A percentile compares a stretch with the other conserved stretches of the same genome.
Evolutionary conservation across 768 basidiomycete genomes (phyloP).

Genomic region (Lentinula edodes): DNA sequence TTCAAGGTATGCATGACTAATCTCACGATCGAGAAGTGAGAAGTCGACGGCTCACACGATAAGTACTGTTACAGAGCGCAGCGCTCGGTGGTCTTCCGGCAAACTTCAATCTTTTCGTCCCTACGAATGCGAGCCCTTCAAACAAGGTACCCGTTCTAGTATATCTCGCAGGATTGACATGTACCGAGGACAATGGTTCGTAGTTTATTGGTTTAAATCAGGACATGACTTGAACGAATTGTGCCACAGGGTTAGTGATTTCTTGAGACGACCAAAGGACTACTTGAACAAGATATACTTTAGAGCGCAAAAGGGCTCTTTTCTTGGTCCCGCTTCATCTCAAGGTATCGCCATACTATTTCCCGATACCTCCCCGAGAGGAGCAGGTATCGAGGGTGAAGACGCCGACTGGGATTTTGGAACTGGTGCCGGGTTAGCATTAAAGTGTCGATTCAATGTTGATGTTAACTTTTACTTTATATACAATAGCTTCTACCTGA

Average conservation of each 20-base stretch:
- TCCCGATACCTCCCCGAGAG: constrained; percentile 94
- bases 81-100: constrained; percentile 66
- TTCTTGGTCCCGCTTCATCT: constrained; percentile 78
- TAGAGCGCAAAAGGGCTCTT: constrained; percentile 91
- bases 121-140: constrained; percentile 42
- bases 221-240: background rate
- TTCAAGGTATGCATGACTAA: constrained; percentile 56
- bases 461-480: background rate
- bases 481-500: constrained; percentile 65
- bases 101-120: constrained; percentile 87
- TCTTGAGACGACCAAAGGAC: background rate
- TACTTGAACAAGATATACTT: background rate
- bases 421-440: constrained; percentile 67
- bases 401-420: constrained; percentile 87
- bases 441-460: too few relatives aligned
- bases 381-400: constrained; percentile 82
- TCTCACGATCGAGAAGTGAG: background rate
- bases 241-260: background rate
- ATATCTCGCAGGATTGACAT: constrained; percentile 86
- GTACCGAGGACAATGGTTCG: constrained; percentile 85
- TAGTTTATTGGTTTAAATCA: background rate
- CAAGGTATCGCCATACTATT: constrained; percentile 90
- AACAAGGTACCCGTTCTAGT: constrained; percentile 62
- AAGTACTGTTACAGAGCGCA: constrained; percentile 42
- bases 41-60: background rate